Base-by-base conservation (phyloP, 169 alveolate genomes). In the Babesia gibsoni region DNA sequence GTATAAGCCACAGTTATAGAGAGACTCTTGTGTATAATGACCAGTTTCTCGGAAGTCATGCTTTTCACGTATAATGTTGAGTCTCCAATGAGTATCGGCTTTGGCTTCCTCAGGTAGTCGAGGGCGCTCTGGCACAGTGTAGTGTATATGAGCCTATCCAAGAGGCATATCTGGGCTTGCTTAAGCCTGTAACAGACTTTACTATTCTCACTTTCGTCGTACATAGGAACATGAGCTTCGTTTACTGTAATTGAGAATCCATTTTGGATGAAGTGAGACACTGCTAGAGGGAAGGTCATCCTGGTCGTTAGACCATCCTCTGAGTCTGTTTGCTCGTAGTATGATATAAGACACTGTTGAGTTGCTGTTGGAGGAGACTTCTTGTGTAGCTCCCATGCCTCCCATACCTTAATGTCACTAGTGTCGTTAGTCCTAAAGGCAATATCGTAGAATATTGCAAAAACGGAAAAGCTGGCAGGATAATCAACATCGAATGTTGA, bases 401-500 rank as follows among this genome's bases (percentile, higher is more conserved):
- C 86, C 86, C 86, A 77, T 16, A 77, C 58, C 41, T 32, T 20
- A 20, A 32, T 1, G 18, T 49, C 53, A 14, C 70, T 56, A 37
- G 16, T 48, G 36, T 37, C 63, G 45, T 56, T 30, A 22, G 29
- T 25, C 27, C 10, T 0, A 27, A 59, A 52, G 12, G 66, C 56
- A 39, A 73, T n/a, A 36, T 77, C 86, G 67, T 57, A 77, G 52
- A 77, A 77, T 20, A 67, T 30, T 42, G 67, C 82, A 41, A 63
- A 56, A 22, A 77, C 74, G 18, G 82, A 43, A 35, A 77, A 77
- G 22, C 73, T 61, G 12, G 82, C 37, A n/a, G 86, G 86, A 36
- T 66, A 77, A 61, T 77, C 86, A 32, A 77, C 73, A 50, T 77
- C 86, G 45, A 45, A 65, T n/a, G 86, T 37, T 39, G 81, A 49